These are phyloP conservation scores for Lojkania enalia DNA, from an alignment of 2,329 filamentous ascomycete genomes.

Conservation along the genomic window DNA sequence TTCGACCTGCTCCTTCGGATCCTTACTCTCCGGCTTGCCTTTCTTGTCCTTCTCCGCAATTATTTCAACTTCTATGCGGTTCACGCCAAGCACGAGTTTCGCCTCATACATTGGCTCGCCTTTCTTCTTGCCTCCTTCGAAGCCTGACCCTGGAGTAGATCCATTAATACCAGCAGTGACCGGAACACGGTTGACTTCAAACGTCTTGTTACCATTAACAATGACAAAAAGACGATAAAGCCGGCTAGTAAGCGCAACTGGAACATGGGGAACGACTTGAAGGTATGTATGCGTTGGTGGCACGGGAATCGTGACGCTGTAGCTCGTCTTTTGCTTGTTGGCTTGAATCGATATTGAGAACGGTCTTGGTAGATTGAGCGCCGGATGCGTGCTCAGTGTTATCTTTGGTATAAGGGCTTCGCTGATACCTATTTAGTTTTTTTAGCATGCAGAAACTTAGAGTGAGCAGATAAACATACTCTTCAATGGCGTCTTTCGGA, in stretches of 20 bases:
- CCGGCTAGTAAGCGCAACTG: slow-evolving; percentile 65
- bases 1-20: slow-evolving; percentile 62
- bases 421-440: slow-evolving; percentile 29
- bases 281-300: slow-evolving; percentile 69
- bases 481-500: slow-evolving; percentile 47
- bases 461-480: slow-evolving; percentile 42
- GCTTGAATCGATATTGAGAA: slow-evolving; percentile 68
- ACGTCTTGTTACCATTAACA: slow-evolving; percentile 65
- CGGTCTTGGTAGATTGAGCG: slow-evolving; percentile 63
- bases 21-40: slow-evolving; percentile 18
- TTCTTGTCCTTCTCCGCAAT: slow-evolving; percentile 67
- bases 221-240: slow-evolving; percentile 78
- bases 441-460: slow-evolving; percentile 21
- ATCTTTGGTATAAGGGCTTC: slow-evolving; percentile 71
- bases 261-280: slow-evolving; percentile 69
- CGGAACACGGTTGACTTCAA: slow-evolving; percentile 62
- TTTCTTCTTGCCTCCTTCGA: slow-evolving; percentile 47
- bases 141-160: slow-evolving; percentile 20
- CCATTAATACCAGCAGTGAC: slow-evolving; percentile 42
- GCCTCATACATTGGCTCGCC: slow-evolving; percentile 75
- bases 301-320: slow-evolving; percentile 73
- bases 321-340: slow-evolving; percentile 66
- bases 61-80: slow-evolving; percentile 76
- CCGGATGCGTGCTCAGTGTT: slow-evolving; percentile 68
- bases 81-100: slow-evolving; percentile 70